A percentile compares a stretch with the other conserved stretches of the same genome.
Conservation (phyloP, 1,284 basidiomycete species). For the Sporisorium reilianum region DNA sequence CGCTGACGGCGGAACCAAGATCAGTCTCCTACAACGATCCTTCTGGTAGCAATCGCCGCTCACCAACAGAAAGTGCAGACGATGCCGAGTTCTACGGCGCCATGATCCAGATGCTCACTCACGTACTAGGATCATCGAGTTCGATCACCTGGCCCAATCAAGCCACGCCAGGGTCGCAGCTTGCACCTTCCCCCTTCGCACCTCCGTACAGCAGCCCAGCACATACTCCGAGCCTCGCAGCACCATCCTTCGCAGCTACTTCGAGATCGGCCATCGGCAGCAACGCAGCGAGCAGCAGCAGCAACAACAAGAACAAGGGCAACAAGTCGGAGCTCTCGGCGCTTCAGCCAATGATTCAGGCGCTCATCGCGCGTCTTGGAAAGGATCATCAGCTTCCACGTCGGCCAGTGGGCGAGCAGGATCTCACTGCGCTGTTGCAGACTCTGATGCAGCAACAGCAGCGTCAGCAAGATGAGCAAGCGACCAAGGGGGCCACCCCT, state of each 20-base stretch:
- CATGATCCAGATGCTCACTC: slow-evolving; percentile 62
- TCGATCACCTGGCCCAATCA: slow-evolving; percentile 46
- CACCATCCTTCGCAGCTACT: neutral
- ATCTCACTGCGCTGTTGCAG: slow-evolving; percentile 56
- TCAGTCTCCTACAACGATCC: neutral
- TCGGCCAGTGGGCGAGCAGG: slow-evolving; percentile 50
- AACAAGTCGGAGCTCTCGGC: slow-evolving; percentile 33
- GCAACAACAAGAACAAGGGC: neutral
- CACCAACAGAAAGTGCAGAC: slow-evolving; percentile 20
- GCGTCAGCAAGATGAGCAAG: slow-evolving; percentile 31
- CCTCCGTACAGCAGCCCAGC: slow-evolving; percentile 45
- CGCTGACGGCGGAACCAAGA: slow-evolving; percentile 2
- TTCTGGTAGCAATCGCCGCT: neutral
- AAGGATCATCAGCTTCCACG: slow-evolving; percentile 38
- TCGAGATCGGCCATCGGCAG: slow-evolving; percentile 7
- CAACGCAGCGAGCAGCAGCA: slow-evolving; percentile 2
- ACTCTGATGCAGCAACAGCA: slow-evolving; percentile 57
- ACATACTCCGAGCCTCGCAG: slow-evolving; percentile 21
- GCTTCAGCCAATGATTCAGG: slow-evolving; percentile 52
- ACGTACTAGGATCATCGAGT: slow-evolving; percentile 57
- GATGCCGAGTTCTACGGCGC: slow-evolving; percentile 57
- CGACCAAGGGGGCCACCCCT: neutral
- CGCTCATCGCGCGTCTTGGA: slow-evolving; percentile 45
- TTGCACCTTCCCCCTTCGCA: slow-evolving; percentile 37
- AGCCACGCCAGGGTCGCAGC: slow-evolving; percentile 37